Conservation (phyloP, 2,329 filamentous ascomycete species). For the Lojkania enalia region DNA sequence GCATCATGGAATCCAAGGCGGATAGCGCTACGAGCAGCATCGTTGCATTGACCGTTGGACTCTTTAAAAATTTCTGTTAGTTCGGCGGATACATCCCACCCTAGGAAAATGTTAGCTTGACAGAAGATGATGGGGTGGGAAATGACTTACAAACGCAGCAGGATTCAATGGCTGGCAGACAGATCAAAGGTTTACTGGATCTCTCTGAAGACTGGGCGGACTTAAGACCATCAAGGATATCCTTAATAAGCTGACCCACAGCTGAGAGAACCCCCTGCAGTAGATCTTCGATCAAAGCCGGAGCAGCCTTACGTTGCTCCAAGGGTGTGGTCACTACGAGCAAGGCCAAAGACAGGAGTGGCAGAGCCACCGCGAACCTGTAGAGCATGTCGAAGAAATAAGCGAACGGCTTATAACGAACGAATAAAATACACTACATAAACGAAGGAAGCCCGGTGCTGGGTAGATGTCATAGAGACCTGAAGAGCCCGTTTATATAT, state of each 20-base stretch:
- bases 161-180: constrained; percentile 24
- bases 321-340: constrained; percentile 25
- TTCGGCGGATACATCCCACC: constrained; percentile 38
- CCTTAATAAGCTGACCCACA: constrained; percentile 29
- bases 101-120: constrained; percentile 6
- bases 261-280: constrained; percentile 21
- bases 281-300: constrained; percentile 29
- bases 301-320: constrained; percentile 23
- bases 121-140: background rate
- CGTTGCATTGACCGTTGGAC: constrained; percentile 34
- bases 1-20: constrained; percentile 43
- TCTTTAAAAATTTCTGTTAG: constrained; percentile 31
- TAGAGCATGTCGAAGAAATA: constrained; percentile 19
- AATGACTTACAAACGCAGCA: constrained; percentile 36
- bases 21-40: constrained; percentile 40
- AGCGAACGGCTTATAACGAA: too few species aligned
- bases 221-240: constrained; percentile 30
- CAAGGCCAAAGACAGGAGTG: constrained; percentile 20
- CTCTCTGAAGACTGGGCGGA: constrained; percentile 31
- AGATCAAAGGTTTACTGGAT: constrained; percentile 25
- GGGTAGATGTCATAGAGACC: too few species aligned
- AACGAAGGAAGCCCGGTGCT: too few species aligned
- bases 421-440: too few species aligned
- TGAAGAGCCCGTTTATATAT: too few species aligned
- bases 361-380: constrained; percentile 19